Evolutionary conservation across 2,329 filamentous ascomycete species (phyloP).

Genomic region (Bertia moriformis): DNA sequence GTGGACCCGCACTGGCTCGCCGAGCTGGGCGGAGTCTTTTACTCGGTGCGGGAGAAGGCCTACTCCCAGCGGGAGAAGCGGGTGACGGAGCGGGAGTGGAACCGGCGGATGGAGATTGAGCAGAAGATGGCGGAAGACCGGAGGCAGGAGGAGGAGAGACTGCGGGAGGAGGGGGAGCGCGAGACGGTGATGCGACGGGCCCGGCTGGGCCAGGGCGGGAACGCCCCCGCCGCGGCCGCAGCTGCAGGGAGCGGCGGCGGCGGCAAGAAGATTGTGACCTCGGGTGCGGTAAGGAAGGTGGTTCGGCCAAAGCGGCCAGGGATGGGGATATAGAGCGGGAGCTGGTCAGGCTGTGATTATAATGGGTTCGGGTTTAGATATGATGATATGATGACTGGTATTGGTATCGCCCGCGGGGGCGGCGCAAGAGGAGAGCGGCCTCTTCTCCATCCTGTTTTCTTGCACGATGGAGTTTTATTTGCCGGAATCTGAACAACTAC

Average conservation of each 20-base stretch:
- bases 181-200: conserved; percentile 9
- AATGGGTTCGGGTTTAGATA: no score
- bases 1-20: conserved; percentile 97
- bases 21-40: conserved; percentile 91
- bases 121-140: conserved; percentile 81
- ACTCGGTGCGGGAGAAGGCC: conserved; percentile 92
- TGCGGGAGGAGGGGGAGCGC: conserved; percentile 32
- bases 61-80: conserved; percentile 77
- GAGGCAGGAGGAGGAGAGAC: conserved; percentile 43
- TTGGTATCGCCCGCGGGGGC: no score
- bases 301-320: conserved; percentile 39
- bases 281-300: conserved; percentile 47
- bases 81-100: conserved; percentile 82
- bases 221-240: conserved; percentile 8
- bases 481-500: no score
- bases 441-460: no score
- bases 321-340: no score
- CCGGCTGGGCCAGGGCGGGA: conserved; percentile 2
- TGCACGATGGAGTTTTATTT: no score
- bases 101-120: conserved; percentile 83
- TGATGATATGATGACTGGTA: no score
- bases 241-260: conserved; percentile 12
- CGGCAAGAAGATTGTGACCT: conserved; percentile 43
- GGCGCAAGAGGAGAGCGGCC: no score
- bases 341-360: no score